Conservation (phyloP, 441 rosid species). For the Bocquillonia castaneifolia region DNA sequence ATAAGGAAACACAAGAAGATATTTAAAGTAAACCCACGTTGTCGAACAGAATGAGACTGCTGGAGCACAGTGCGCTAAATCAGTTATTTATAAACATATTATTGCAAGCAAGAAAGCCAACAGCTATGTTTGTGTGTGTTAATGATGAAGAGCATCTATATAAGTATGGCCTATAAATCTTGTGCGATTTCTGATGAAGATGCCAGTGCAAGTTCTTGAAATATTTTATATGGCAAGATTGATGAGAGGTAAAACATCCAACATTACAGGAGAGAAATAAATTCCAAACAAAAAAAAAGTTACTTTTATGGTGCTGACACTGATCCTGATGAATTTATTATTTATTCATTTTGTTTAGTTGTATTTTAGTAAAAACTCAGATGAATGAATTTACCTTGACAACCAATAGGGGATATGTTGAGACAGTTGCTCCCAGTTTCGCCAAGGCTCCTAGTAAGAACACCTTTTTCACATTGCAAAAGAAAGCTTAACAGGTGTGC, state of each 20-base stretch:
- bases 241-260: not conserved
- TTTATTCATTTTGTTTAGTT: not conserved
- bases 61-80: not conserved
- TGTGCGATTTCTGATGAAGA: not conserved
- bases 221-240: not conserved
- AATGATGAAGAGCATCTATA: not conserved
- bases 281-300: not conserved
- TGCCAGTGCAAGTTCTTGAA: not conserved
- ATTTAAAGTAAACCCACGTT: not conserved
- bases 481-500: not conserved
- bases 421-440: slow-evolving; percentile 63
- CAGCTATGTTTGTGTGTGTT: not conserved
- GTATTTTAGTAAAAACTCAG: not conserved
- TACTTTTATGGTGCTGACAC: not conserved
- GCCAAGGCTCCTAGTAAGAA: slow-evolving; percentile 61
- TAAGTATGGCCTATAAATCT: not conserved
- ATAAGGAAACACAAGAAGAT: slow-evolving; percentile 19
- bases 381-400: slow-evolving; percentile 49
- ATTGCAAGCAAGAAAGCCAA: slow-evolving; percentile 3
- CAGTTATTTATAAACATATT: not conserved
- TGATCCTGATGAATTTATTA: slow-evolving; percentile 2
- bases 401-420: slow-evolving; percentile 64
- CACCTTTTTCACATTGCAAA: slow-evolving; percentile 37
- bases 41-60: not conserved
- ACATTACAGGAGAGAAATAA: not conserved